Conservation (phyloP, 192 early-diverging fungal genomes). For the Chytriomyces sp. region DNA sequence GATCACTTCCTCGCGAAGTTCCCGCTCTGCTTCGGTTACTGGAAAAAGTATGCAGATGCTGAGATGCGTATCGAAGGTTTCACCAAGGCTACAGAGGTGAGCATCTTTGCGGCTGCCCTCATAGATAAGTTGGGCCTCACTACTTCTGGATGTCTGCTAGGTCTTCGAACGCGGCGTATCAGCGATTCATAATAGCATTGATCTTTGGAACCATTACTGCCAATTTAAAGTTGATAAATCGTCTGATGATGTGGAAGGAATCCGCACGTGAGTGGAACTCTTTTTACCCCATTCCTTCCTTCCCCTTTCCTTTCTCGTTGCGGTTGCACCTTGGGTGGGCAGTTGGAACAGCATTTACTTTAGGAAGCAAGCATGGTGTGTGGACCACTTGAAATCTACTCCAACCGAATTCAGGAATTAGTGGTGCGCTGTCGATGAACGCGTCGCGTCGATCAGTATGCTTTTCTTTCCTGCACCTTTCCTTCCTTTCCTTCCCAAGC, state of each 20-base stretch:
- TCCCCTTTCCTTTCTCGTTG: slow-evolving; percentile 21
- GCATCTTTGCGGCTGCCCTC: slow-evolving; percentile 4
- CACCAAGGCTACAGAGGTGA: slow-evolving; percentile 64
- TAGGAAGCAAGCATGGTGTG: no score
- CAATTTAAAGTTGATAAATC: slow-evolving; percentile 63
- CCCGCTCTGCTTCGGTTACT: slow-evolving; percentile 78
- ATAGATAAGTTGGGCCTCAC: background rate
- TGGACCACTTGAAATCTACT: no score
- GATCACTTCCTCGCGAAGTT: slow-evolving; percentile 71
- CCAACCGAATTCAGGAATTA: background rate
- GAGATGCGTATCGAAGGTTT: slow-evolving; percentile 55
- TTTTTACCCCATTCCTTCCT: slow-evolving; percentile 14
- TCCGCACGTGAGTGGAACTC: slow-evolving; percentile 66
- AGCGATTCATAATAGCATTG: slow-evolving; percentile 69
- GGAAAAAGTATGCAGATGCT: slow-evolving; percentile 77
- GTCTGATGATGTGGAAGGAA: slow-evolving; percentile 51
- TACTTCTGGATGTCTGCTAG: slow-evolving; percentile 61
- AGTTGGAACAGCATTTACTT: no score
- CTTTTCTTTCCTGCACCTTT: background rate
- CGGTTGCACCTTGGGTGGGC: no score
- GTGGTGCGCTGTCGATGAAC: background rate
- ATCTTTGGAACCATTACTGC: slow-evolving; percentile 75
- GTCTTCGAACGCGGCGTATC: slow-evolving; percentile 72
- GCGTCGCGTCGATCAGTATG: background rate
- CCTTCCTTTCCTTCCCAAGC: background rate